These are phyloP conservation scores for Phlyctochytrium planicorne DNA, from an alignment of 192 early-diverging fungal genomes.

Conservation along the genomic window DNA sequence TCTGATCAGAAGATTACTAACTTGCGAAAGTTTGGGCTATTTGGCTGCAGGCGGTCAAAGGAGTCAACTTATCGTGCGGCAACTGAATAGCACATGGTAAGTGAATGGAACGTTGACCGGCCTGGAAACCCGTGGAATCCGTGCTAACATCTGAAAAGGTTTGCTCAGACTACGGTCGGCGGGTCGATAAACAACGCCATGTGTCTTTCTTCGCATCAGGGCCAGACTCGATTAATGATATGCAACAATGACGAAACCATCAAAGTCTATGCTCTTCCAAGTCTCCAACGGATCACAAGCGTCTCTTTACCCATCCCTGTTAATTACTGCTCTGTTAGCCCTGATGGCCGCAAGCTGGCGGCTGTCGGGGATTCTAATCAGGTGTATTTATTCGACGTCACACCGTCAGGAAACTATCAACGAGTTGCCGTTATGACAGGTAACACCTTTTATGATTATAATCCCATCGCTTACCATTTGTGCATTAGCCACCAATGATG, in stretches of 20 bases:
- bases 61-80: slow-evolving; percentile 75
- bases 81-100: slow-evolving; percentile 62
- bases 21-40: slow-evolving; percentile 63
- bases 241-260: slow-evolving; percentile 96
- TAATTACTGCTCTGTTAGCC: slow-evolving; percentile 89
- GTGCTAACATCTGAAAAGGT: slow-evolving; percentile 6
- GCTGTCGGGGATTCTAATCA: slow-evolving; percentile 88
- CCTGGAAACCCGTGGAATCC: background rate
- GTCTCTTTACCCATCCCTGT: slow-evolving; percentile 86
- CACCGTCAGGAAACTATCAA: slow-evolving; percentile 64
- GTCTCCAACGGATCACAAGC: slow-evolving; percentile 68
- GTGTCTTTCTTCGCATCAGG: slow-evolving; percentile 58
- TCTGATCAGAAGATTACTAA: background rate
- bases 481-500: slow-evolving; percentile 66
- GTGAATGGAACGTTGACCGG: slow-evolving; percentile 11
- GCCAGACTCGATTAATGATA: slow-evolving; percentile 70
- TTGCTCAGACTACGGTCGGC: slow-evolving; percentile 56
- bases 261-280: slow-evolving; percentile 83
- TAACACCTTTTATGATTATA: slow-evolving; percentile 28
- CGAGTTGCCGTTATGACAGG: slow-evolving; percentile 72
- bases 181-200: slow-evolving; percentile 89
- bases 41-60: slow-evolving; percentile 91
- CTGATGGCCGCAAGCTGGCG: slow-evolving; percentile 87
- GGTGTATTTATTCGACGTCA: slow-evolving; percentile 83
- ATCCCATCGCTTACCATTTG: slow-evolving; percentile 6